These are phyloP conservation scores for Fusarium chuoi DNA, from an alignment of 2,329 filamentous ascomycete species.

Conservation along the genomic window DNA sequence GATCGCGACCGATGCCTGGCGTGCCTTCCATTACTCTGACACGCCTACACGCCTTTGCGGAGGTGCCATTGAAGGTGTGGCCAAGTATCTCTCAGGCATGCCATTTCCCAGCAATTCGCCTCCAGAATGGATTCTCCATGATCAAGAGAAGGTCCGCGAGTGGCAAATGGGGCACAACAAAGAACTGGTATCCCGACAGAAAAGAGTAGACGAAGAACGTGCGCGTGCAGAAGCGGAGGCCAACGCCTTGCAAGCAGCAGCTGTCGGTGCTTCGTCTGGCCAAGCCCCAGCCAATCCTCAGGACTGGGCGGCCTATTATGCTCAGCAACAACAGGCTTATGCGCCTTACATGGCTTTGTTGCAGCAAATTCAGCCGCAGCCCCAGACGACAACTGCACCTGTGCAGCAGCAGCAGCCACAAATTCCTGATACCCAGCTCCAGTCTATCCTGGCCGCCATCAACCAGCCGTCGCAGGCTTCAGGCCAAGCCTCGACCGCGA, in stretches of 20 bases:
- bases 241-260: slow-evolving; percentile 43
- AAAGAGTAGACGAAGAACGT: slow-evolving; percentile 52
- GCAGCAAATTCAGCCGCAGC: slow-evolving; percentile 49
- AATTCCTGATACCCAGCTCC: slow-evolving; percentile 53
- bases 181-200: slow-evolving; percentile 52
- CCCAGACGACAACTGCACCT: slow-evolving; percentile 12
- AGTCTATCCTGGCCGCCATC: slow-evolving; percentile 57
- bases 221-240: slow-evolving; percentile 50
- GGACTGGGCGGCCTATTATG: slow-evolving; percentile 55
- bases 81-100: slow-evolving; percentile 55
- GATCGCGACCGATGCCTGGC: slow-evolving; percentile 47
- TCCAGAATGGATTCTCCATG: slow-evolving; percentile 62
- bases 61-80: slow-evolving; percentile 55
- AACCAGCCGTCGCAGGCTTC: slow-evolving; percentile 49
- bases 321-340: slow-evolving; percentile 55
- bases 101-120: slow-evolving; percentile 62
- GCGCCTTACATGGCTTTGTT: slow-evolving; percentile 56
- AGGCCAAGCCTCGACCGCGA: slow-evolving; percentile 35
- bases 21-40: slow-evolving; percentile 55
- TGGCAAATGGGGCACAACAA: slow-evolving; percentile 64
- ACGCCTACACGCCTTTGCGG: slow-evolving; percentile 55
- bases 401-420: slow-evolving; percentile 45
- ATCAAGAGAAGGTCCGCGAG: slow-evolving; percentile 59
- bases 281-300: slow-evolving; percentile 44
- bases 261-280: slow-evolving; percentile 23